Evolutionary conservation across 257 asterid genomes (phyloP).

Genomic region (Solanum piurae): DNA sequence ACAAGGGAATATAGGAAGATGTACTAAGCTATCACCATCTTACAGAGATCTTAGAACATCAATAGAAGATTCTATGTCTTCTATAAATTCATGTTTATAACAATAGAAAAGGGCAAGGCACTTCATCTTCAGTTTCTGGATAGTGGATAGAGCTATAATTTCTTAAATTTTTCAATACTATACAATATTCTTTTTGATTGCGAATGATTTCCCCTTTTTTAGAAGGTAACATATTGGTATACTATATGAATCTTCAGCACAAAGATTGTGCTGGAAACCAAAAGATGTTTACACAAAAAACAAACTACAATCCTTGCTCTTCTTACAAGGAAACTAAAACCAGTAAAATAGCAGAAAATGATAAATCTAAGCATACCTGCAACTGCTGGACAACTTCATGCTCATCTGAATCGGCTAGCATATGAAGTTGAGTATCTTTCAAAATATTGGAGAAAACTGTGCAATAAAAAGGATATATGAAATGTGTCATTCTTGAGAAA

Average conservation of each 20-base stretch:
- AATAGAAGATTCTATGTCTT: neutral
- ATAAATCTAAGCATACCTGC: slow-evolving; percentile 43
- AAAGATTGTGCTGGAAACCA: neutral
- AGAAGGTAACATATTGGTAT: neutral
- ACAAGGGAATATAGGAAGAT: neutral
- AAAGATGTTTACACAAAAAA: neutral
- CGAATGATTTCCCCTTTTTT: neutral
- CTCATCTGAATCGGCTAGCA: slow-evolving; percentile 92
- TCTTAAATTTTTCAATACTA: neutral
- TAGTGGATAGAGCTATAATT: neutral
- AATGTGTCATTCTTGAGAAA: neutral
- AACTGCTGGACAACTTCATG: slow-evolving; percentile 92
- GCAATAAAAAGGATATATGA: neutral
- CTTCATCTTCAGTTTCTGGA: neutral
- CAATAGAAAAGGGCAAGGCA: neutral
- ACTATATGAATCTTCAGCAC: neutral
- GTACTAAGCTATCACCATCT: neutral
- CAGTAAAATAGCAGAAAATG: neutral
- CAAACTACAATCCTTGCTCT: neutral
- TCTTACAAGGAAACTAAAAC: neutral
- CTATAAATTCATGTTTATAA: neutral
- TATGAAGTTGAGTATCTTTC: slow-evolving; percentile 93
- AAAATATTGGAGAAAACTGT: slow-evolving; percentile 95
- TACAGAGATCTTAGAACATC: neutral
- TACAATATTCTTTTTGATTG: neutral